Percentiles rank a stretch among this genome's conserved stretches.
These are phyloP conservation scores for Typha latifolia DNA, from an alignment of 176 grass and related monocot species.

Conservation along the genomic window DNA sequence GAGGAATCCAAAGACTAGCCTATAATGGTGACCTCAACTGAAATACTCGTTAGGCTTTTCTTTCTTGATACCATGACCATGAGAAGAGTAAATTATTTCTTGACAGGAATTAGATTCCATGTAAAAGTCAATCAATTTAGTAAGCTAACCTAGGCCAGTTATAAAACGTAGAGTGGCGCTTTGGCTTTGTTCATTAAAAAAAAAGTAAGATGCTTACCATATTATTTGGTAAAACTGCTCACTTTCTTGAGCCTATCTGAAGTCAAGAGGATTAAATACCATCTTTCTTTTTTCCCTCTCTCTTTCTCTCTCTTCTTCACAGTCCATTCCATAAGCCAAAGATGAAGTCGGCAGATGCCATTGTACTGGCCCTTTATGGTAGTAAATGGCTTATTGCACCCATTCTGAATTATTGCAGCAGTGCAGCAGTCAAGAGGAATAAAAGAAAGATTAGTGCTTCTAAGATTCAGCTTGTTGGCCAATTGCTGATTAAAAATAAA, in stretches of 20 bases:
- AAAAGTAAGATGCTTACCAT: neutral
- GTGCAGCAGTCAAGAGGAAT: neutral
- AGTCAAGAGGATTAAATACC: no score
- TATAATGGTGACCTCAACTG: neutral
- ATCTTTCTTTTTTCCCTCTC: no score
- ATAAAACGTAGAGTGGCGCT: neutral
- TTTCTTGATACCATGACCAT: no score
- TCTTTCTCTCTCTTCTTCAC: no score
- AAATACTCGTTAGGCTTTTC: neutral
- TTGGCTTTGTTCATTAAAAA: neutral
- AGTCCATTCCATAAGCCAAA: no score
- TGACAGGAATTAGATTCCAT: neutral
- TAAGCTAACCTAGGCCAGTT: neutral
- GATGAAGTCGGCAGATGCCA: no score
- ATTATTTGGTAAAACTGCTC: no score
- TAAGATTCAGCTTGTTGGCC: neutral
- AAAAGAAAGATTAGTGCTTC: neutral
- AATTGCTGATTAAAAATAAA: neutral
- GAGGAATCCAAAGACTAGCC: neutral
- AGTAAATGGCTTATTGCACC: no score
- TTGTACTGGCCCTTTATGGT: no score
- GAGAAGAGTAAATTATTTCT: neutral
- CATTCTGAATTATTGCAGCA: no score
- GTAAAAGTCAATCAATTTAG: slow-evolving; percentile 1
- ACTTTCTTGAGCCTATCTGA: no score